Evolutionary conservation across 2,329 filamentous ascomycete genomes (phyloP).

Genomic region (Aureobasidium subglaciale): DNA sequence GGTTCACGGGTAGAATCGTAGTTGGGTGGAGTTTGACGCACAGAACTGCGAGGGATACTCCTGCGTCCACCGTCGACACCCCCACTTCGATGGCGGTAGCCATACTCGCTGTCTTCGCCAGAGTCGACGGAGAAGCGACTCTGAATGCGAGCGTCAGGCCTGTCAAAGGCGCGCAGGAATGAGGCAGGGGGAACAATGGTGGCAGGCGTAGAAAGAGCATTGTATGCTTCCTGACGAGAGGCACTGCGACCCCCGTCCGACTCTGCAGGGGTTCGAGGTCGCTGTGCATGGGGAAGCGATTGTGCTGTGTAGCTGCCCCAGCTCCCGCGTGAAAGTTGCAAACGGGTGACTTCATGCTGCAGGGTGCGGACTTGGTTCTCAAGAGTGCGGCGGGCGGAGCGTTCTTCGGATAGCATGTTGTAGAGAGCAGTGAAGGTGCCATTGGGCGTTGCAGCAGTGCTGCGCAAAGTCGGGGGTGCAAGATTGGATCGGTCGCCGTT

Average conservation of each 20-base stretch:
- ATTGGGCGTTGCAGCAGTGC: constrained; percentile 11
- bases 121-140: constrained; percentile 24
- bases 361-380: constrained; percentile 21
- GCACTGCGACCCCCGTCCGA: constrained; percentile 8
- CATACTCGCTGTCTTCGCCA: constrained; percentile 15
- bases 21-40: background rate
- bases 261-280: constrained; percentile 1
- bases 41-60: constrained; percentile 5
- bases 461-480: background rate
- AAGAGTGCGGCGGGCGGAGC: constrained; percentile 29
- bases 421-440: constrained; percentile 30
- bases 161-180: constrained; percentile 4
- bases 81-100: background rate
- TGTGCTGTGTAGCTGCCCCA: constrained; percentile 14
- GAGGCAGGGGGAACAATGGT: constrained; percentile 3
- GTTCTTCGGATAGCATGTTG: constrained; percentile 32
- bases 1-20: constrained; percentile 1
- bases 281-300: constrained; percentile 15
- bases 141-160: constrained; percentile 16
- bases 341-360: constrained; percentile 21
- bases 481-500: background rate
- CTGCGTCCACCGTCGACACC: background rate
- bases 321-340: constrained; percentile 7
- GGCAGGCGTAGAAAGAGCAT: constrained; percentile 14
- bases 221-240: constrained; percentile 12